Conservation (phyloP, 2,329 filamentous ascomycete genomes). For the Pestalotiopsis sp. region DNA sequence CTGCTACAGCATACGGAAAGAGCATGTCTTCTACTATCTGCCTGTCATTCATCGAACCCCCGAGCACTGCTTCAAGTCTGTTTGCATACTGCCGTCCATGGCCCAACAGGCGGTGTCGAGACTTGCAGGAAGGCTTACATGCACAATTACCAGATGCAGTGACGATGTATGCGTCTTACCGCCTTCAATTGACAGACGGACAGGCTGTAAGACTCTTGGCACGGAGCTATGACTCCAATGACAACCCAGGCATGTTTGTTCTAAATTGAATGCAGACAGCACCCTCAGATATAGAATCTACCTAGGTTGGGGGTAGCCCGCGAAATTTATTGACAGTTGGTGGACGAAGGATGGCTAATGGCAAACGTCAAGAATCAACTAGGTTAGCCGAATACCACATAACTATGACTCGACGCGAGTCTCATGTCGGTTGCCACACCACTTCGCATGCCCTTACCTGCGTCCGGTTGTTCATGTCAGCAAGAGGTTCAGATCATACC, state of each 20-base stretch:
- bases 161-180: not conserved
- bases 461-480: not conserved
- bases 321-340: not conserved
- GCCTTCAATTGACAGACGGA: not conserved
- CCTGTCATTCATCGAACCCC: not conserved
- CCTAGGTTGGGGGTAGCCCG: not conserved
- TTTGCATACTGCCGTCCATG: not conserved
- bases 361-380: not conserved
- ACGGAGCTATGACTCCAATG: not conserved
- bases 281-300: not conserved
- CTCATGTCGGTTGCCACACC: not conserved
- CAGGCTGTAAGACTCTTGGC: not conserved
- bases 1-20: too few species aligned
- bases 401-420: constrained; percentile 4
- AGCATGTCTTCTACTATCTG: not conserved
- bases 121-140: not conserved
- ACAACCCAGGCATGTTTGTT: not conserved
- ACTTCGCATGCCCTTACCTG: not conserved
- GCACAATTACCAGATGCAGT: not conserved
- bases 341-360: not conserved
- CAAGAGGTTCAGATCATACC: not conserved
- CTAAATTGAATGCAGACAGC: not conserved
- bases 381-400: constrained; percentile 3
- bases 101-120: constrained; percentile 4
- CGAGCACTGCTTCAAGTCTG: not conserved